Evolutionary conservation across 2,329 filamentous ascomycete species (phyloP), one percentile per base, ranked within the genome.

Genomic region (Talaromyces verruculosus): DNA sequence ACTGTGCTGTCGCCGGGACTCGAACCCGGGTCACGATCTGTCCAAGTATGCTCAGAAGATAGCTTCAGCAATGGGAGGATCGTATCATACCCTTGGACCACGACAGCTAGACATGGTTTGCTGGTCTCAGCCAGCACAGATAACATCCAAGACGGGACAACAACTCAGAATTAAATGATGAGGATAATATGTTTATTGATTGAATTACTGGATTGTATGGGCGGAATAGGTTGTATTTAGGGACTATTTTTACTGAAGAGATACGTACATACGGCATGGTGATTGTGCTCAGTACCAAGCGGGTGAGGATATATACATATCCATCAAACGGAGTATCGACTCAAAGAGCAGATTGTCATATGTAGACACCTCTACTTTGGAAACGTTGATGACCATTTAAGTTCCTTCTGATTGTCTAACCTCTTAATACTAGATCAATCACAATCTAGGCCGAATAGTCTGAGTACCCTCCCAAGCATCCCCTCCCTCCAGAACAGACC

Each of bases 401-500:
- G 5, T 17, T 17, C 13, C 22, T 30, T 51, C 13, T 51, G n/a
- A 55, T 8, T 55, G 30, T 19, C 8, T 33, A 35, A 22, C n/a
- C 2, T 22, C 28, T 15, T 6, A 6, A 8, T 19, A 33, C 6
- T 37, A 57, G 53, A 4, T 15, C n/a, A 55, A 45, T 64, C 67
- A 53, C 65, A 68, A 43, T 68, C 68, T 74, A 74, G 35, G 73
- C 70, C 83, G 83, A 67, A 87, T 83, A 61, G 83, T 80, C 79
- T 87, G 85, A 10, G 86, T 87, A 49, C 86, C 87, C 76, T 89
- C 87, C 80, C 87, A 90, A 1, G 85, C 84, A 70, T 89, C 87
- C 22, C 92, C 92, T 55, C 89, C 88, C 77, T 98, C 95, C 71
- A 98, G 82, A 71, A 88, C 91, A 80, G 90, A 89, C 91, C 92